Evolutionary conservation across 2,329 filamentous ascomycete genomes (phyloP).

Genomic region (Stenocarpella maydis): DNA sequence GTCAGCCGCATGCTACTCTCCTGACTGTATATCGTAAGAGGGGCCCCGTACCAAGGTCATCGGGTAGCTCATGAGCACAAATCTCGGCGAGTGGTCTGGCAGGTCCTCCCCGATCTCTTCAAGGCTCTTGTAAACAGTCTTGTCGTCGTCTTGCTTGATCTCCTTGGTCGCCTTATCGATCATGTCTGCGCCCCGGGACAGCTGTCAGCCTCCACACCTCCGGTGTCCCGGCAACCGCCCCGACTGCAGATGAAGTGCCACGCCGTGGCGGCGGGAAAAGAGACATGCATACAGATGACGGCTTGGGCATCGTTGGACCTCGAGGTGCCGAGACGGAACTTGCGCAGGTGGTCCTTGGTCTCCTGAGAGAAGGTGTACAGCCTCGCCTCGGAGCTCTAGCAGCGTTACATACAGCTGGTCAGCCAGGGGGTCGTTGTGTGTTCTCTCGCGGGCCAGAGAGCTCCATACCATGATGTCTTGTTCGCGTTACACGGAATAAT

Average conservation of each 20-base stretch:
- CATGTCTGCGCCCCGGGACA: slow-evolving; percentile 55
- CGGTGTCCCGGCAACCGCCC: slow-evolving; percentile 38
- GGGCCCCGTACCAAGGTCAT: slow-evolving; percentile 73
- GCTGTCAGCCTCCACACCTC: slow-evolving; percentile 27
- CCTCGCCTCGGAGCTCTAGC: slow-evolving; percentile 78
- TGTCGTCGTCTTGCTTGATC: slow-evolving; percentile 82
- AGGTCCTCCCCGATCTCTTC: slow-evolving; percentile 86
- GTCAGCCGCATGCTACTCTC: not conserved
- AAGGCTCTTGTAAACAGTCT: slow-evolving; percentile 80
- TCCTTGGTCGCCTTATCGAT: slow-evolving; percentile 93
- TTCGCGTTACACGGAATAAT: not conserved
- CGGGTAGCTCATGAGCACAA: slow-evolving; percentile 89
- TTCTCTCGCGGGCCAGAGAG: not conserved
- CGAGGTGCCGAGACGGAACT: slow-evolving; percentile 92
- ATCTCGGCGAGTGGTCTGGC: slow-evolving; percentile 90
- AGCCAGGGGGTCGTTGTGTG: not conserved
- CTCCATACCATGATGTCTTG: slow-evolving; percentile 31
- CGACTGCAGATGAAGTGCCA: slow-evolving; percentile 70
- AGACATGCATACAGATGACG: slow-evolving; percentile 82
- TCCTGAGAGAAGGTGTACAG: slow-evolving; percentile 93
- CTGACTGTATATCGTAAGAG: not conserved
- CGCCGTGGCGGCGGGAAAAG: slow-evolving; percentile 21
- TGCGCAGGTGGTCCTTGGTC: slow-evolving; percentile 88
- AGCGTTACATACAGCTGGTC: not conserved
- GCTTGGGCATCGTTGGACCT: slow-evolving; percentile 87